phyloP scores from a whole-genome alignment of 2,329 filamentous ascomycete genomes.

The Aspergillus arachidicola region DNA sequence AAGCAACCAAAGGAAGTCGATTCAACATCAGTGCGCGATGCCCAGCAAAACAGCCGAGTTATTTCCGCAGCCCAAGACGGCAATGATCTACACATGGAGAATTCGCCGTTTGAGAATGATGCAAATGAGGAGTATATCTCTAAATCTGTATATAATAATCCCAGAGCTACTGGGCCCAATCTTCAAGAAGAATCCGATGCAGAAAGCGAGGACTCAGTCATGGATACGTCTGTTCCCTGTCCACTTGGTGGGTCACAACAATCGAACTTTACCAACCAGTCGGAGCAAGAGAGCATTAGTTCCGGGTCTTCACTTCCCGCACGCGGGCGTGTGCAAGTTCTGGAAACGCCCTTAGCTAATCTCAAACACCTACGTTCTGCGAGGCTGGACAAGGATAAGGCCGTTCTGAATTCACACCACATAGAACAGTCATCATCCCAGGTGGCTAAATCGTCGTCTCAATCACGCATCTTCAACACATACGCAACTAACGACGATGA shows the following conservation, averaged over 20 bases:
- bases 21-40: background rate
- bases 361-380: constrained; percentile 12
- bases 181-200: constrained; percentile 16
- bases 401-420: background rate
- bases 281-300: constrained; percentile 24
- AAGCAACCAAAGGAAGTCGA: background rate
- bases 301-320: constrained; percentile 25
- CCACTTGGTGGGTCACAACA: constrained; percentile 29
- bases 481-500: constrained; percentile 29
- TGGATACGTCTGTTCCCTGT: constrained; percentile 39
- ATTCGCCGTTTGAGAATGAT: background rate
- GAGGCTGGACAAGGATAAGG: constrained; percentile 1
- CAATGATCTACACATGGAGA: background rate
- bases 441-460: constrained; percentile 33
- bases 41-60: background rate
- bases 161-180: background rate
- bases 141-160: background rate
- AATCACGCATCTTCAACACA: constrained; percentile 38
- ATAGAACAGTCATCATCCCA: constrained; percentile 24
- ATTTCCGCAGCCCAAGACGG: background rate
- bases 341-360: constrained; percentile 30
- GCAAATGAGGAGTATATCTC: background rate
- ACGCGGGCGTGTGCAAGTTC: constrained; percentile 33
- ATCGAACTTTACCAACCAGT: constrained; percentile 25
- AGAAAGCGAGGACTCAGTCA: constrained; percentile 37